Conservation (phyloP, 2,329 filamentous ascomycete genomes). For the Aspergillus ochraceus region DNA sequence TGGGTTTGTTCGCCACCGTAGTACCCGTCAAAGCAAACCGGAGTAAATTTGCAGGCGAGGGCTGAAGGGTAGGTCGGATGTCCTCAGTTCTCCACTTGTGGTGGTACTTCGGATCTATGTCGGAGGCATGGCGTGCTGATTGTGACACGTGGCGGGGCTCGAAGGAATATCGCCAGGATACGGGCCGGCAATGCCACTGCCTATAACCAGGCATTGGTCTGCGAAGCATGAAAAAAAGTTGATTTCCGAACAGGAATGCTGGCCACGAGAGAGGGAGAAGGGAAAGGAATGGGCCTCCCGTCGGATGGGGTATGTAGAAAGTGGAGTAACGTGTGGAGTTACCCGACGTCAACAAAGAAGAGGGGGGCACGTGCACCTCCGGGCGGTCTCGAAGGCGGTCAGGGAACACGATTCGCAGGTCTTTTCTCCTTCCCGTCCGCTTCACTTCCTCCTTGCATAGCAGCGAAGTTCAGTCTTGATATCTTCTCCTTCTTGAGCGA, state of each 20-base stretch:
- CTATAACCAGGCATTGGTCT: constrained; percentile 6
- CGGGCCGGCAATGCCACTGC: not conserved
- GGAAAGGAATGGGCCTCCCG: not conserved
- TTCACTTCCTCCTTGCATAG: not conserved
- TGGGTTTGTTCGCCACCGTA: constrained; percentile 6
- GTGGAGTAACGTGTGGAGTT: not conserved
- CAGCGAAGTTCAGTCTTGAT: not conserved
- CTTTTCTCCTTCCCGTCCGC: not conserved
- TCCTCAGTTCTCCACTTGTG: constrained; percentile 1
- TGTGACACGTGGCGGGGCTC: not conserved
- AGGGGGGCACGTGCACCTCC: not conserved
- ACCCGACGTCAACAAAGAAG: not conserved
- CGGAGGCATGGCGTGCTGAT: constrained; percentile 2
- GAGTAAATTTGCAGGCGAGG: constrained; percentile 31
- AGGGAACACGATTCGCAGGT: not conserved
- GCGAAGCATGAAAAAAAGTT: not conserved
- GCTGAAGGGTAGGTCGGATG: constrained; percentile 3
- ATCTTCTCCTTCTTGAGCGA: not conserved
- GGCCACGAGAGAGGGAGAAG: not conserved
- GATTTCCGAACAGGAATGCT: not conserved
- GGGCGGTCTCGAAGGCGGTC: not conserved
- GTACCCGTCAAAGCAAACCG: constrained; percentile 33
- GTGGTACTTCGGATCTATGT: not conserved
- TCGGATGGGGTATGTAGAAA: not conserved
- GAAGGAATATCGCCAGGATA: not conserved